phyloP scores from a whole-genome alignment of 2,329 filamentous ascomycete species.

The Sarocladiaceae sp. region DNA sequence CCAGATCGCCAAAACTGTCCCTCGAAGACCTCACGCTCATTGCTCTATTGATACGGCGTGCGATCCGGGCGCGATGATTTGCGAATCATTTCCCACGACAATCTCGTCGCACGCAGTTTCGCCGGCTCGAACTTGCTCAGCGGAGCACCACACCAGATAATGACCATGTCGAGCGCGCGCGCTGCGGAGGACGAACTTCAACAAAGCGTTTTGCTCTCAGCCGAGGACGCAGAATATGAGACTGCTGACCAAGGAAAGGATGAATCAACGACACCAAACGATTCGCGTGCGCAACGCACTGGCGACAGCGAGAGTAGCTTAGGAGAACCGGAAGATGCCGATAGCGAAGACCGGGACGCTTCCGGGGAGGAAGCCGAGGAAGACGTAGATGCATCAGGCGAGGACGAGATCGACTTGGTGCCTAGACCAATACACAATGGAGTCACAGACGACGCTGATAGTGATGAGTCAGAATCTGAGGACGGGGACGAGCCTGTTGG shows the following conservation, averaged over 20 bases:
- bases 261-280: slow-evolving; percentile 14
- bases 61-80: slow-evolving; percentile 7
- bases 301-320: neutral
- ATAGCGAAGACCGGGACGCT: slow-evolving; percentile 33
- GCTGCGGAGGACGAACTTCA: slow-evolving; percentile 55
- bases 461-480: slow-evolving; percentile 21
- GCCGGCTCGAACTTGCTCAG: slow-evolving; percentile 2
- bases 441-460: slow-evolving; percentile 22
- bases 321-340: slow-evolving; percentile 27
- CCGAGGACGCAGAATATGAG: slow-evolving; percentile 41
- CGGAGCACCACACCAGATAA: slow-evolving; percentile 5
- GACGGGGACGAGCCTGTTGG: slow-evolving; percentile 50
- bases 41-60: neutral
- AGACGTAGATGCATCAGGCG: slow-evolving; percentile 38
- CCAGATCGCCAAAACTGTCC: neutral
- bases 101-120: slow-evolving; percentile 7
- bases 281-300: neutral
- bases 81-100: slow-evolving; percentile 4
- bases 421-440: slow-evolving; percentile 9
- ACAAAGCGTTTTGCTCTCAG: slow-evolving; percentile 47
- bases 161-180: slow-evolving; percentile 36
- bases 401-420: slow-evolving; percentile 22
- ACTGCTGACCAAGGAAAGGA: slow-evolving; percentile 27
- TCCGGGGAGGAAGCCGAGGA: slow-evolving; percentile 38
- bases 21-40: neutral